phyloP scores from a whole-genome alignment of 129 eudicot species.

The Scalesia atractyloides region DNA sequence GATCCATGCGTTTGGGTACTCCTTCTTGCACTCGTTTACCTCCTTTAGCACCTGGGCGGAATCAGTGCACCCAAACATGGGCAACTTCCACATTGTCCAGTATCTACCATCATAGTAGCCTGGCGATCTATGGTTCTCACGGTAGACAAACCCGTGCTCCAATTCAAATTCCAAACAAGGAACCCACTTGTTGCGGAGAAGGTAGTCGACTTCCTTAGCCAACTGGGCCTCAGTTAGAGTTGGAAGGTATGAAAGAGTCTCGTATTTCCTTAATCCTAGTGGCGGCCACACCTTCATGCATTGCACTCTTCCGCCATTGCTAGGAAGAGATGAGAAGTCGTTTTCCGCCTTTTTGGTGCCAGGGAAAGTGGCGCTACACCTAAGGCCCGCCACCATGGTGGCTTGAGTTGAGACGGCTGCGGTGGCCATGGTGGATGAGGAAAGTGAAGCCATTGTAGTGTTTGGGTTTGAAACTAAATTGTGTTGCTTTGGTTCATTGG shows the following conservation, averaged over 20 bases:
- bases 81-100: constrained; percentile 4
- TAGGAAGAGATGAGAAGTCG: not conserved
- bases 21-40: constrained; percentile 1
- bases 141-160: not conserved
- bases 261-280: not conserved
- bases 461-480: not conserved
- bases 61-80: not conserved
- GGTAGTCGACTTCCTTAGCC: constrained; percentile 8
- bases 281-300: constrained; percentile 21
- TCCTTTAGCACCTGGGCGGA: not conserved
- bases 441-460: constrained; percentile 33
- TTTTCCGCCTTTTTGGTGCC: constrained; percentile 1
- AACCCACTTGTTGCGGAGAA: not conserved
- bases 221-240: not conserved
- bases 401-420: not conserved
- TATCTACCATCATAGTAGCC: not conserved
- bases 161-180: constrained; percentile 3
- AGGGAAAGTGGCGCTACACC: not conserved
- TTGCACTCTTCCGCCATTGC: constrained; percentile 3
- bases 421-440: constrained; percentile 30
- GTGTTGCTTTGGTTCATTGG: not conserved
- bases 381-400: constrained; percentile 1
- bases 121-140: not conserved
- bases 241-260: constrained; percentile 18
- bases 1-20: not conserved